Evolutionary conservation across 108 stramenopile genomes (phyloP), one percentile per base, ranked within the genome.

Genomic region (Cyclotella cryptica): DNA sequence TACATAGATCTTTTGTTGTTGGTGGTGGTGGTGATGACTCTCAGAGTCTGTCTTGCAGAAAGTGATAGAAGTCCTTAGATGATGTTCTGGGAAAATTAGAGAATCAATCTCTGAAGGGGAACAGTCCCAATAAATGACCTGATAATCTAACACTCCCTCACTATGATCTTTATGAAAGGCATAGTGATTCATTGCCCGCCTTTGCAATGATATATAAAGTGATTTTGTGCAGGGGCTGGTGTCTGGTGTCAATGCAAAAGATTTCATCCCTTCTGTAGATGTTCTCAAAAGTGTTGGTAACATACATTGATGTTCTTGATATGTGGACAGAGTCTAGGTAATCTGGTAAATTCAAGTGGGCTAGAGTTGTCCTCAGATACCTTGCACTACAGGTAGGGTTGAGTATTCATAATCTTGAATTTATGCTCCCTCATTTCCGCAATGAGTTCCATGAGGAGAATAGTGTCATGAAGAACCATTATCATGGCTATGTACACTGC

Each of bases 361-460:
- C 78, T 72, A 13, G 66, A 68, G 57, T 81, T 81, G 55, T 76
- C 81, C 42, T 82, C 81, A 76, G 76, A 28, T 5, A 44, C 81
- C 19, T 76, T 75, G 81, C 74, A 82, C 1, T 71, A 59, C 1
- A 76, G 59, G 1, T 35, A 26, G 0, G 77, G 59, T 0, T 1
- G 46, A 19, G 58, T 71, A 39, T 60, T 60, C 10, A 71, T 43
- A 19, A 77, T 59, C 14, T 46, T 8, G 15, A 71, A 77, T 10
- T 27, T 26, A 9, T 26, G 30, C 19, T 70, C 58, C 47, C 27
- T 72, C 54, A 68, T 53, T 54, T 78, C 77, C 30, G 52, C 15
- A 22, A 54, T 15, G 39, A 78, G 26, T 17, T 13, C 22, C 44
- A 72, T 72, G 24, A 78, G 19, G 14, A 57, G 69, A 7, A 78